Base-by-base conservation (phyloP, 495 filamentous ascomycete species). In the Penicillium herquei region DNA sequence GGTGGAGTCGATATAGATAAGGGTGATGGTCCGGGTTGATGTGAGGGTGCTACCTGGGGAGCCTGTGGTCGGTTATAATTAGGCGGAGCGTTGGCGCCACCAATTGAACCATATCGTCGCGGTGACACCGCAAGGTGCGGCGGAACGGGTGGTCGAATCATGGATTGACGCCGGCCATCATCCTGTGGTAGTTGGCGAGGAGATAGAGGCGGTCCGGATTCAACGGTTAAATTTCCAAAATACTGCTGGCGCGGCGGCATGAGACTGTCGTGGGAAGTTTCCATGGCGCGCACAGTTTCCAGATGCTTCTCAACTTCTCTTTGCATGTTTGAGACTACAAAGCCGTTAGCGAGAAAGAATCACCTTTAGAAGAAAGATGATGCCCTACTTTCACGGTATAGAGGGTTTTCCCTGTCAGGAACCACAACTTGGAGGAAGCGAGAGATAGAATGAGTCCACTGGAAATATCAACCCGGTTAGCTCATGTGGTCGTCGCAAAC, bases 161-260 rank as follows among this genome's bases (percentile, higher is more conserved):
- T 67, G 35, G 81, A 87, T 35, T 76, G 79, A 43, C 94, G 85
- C 39, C 91, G 88, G 46, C 84, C 79, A 62, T 96, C 92, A 53
- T 97, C 91, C 67, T 91, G 86, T 21, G 92, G 85, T 41, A 91
- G 70, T 74, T 97, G 94, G 35, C 91, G 89, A 30, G 94, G 94
- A n/a, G 94, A 97, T 13, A 96, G 75, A 34, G 94, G 91, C 6
- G 89, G 85, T 41, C 87, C 87, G 47, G 77, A 61, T 49, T 92
- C 90, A 21, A 83, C 69, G 34, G 85, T 72, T 55, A 91, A 74
- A 60, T 84, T 87, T 44, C 83, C 82, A 66, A 93, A 89, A 69
- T 87, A 92, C 13, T 87, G 81, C 52, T 87, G 90, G 52, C 87
- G 86, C 32, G 84, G 87, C 37, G 88, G 82, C 62, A 94, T 83